Evolutionary conservation across 2,329 filamentous ascomycete genomes (phyloP), one percentile per base, ranked within the genome.

Genomic region (Calycina marina): DNA sequence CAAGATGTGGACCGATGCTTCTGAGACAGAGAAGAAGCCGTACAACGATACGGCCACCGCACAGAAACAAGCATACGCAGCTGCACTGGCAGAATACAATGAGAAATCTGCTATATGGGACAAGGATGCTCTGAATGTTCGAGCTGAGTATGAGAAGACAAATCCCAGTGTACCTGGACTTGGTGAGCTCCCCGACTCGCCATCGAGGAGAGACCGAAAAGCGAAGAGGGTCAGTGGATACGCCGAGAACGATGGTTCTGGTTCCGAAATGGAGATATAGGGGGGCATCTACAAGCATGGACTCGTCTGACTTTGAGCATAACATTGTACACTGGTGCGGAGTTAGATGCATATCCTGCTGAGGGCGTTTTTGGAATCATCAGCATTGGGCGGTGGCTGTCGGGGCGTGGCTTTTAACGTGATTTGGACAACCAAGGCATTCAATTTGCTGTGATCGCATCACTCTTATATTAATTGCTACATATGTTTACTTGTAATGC

Each of bases 1-100:
- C 16, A 77, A 79, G 50, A 86, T 90, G 76, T 98, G 90, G 90
- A 82, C 79, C 45, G 78, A 81, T 30, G 74, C 81, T 0, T 57
- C 65, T 2, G 63, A 72, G 4, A 79, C 80, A 27, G 68, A 74
- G 44, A 82, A 78, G 49, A 67, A 69, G 50, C 86, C 85, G 1
- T 96, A 81, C 48, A 68, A 86, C 30, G 76, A 84, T 16, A 67
- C 77, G 51, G 81, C 80, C 4, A 66, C 75, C 34, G 65, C 66
- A 32, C 77, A 83, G 43, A 86, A 86, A 52, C 63, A 67, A 36
- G 62, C 57, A 2, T 80, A 85, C 43, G 61, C 61, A 16, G 61
- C 63, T 22, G 65, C 66, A 5, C 50, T 78, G 33, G 63, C 61
- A 11, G 62, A 62, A 14, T 84, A 72, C 53, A 72, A 73, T 28